These are phyloP conservation scores for Echites panduratus DNA, from an alignment of 257 asterid genomes.

Conservation along the genomic window DNA sequence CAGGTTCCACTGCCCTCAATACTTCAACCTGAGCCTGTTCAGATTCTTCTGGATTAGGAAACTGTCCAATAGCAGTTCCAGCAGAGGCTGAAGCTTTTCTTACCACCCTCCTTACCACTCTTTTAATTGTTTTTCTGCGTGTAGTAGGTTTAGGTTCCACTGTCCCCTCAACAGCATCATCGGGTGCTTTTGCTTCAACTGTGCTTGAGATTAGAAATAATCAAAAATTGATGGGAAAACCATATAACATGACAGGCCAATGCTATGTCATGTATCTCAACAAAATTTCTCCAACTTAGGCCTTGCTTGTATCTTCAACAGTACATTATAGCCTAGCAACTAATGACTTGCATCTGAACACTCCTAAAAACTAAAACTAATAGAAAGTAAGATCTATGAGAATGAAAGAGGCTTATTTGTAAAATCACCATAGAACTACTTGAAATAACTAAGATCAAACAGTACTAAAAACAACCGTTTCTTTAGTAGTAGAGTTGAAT, in stretches of 20 bases:
- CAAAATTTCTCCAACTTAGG: neutral
- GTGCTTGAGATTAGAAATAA: neutral
- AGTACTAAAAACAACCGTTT: neutral
- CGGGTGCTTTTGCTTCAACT: constrained; percentile 27
- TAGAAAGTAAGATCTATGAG: neutral
- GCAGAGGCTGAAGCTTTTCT: constrained; percentile 29
- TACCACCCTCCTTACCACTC: constrained; percentile 39
- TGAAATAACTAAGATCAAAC: neutral
- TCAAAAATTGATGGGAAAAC: neutral
- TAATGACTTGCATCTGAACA: neutral
- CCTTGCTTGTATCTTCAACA: neutral
- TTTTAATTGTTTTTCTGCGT: constrained; percentile 30
- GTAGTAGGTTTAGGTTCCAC: constrained; percentile 29
- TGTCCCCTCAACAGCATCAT: constrained; percentile 22
- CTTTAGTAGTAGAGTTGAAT: neutral
- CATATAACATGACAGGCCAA: neutral
- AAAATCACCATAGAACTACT: neutral
- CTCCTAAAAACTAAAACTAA: neutral
- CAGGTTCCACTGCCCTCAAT: constrained; percentile 4
- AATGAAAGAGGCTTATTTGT: neutral
- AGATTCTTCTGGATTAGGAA: constrained; percentile 20
- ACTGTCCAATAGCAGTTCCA: constrained; percentile 21
- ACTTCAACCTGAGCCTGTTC: constrained; percentile 16
- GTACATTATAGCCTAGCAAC: neutral
- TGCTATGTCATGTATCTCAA: neutral